These are phyloP conservation scores for Colletotrichum gloeosporioides DNA, from an alignment of 2,329 filamentous ascomycete genomes.

Conservation along the genomic window DNA sequence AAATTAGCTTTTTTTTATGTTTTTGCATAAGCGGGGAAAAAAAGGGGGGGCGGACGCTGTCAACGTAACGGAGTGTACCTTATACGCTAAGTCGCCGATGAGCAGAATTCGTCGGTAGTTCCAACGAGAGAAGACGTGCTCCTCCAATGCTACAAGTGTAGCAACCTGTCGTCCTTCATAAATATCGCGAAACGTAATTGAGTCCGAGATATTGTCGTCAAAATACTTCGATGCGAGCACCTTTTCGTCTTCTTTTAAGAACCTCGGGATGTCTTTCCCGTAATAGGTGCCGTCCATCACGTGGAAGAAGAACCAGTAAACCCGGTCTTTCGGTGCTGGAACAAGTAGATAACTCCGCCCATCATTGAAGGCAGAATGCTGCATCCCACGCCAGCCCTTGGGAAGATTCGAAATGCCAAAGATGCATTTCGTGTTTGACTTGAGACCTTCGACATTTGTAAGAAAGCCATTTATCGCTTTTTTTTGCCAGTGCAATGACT, in stretches of 20 bases:
- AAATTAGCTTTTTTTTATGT: too few relatives aligned
- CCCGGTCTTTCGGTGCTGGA: constrained; percentile 25
- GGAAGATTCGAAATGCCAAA: constrained; percentile 40
- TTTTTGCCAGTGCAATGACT: neutral
- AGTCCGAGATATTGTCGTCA: constrained; percentile 25
- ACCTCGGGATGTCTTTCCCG: constrained; percentile 35
- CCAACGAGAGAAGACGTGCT: constrained; percentile 41
- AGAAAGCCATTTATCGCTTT: neutral
- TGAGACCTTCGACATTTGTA: neutral
- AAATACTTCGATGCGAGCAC: constrained; percentile 26
- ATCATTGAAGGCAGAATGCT: neutral
- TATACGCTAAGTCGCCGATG: constrained; percentile 47
- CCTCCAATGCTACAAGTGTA: constrained; percentile 27
- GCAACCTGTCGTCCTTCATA: constrained; percentile 29
- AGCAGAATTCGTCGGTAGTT: constrained; percentile 40
- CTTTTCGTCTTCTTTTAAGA: constrained; percentile 34
- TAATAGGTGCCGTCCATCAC: constrained; percentile 28
- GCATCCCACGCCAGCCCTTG: neutral
- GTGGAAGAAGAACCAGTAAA: constrained; percentile 42
- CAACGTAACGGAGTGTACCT: too few relatives aligned
- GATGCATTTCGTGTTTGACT: constrained; percentile 28
- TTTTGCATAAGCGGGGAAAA: too few relatives aligned
- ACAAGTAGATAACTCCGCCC: neutral
- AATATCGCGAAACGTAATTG: constrained; percentile 31
- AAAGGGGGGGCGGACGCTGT: too few relatives aligned